Percentiles rank a stretch among this genome's conserved stretches.
Evolutionary conservation across 352 stramenopile genomes (phyloP).

Genomic region (Stramenopiles sp.): DNA sequence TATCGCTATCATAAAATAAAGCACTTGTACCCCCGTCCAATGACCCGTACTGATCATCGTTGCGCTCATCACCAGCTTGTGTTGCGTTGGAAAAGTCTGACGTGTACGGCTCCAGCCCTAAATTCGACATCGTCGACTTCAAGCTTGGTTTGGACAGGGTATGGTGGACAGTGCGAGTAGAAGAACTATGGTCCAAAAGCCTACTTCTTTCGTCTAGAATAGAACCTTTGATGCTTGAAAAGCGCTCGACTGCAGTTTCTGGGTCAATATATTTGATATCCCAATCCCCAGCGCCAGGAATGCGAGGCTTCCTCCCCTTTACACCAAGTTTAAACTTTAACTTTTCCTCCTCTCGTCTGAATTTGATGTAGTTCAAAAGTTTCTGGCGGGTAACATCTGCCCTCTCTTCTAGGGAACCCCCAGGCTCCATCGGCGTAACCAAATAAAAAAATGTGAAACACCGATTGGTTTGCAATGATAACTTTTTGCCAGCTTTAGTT

Average conservation of each 20-base stretch:
- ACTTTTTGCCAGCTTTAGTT: too few species aligned
- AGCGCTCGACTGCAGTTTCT: background rate
- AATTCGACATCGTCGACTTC: background rate
- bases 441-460: too few species aligned
- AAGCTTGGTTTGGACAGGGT: background rate
- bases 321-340: background rate
- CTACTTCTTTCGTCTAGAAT: background rate
- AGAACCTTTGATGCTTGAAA: background rate
- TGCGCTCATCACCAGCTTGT: too few species aligned
- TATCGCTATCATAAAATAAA: background rate
- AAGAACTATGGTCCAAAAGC: background rate
- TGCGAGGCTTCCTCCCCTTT: background rate
- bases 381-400: background rate
- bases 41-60: background rate
- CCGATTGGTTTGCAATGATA: too few species aligned
- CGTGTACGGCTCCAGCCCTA: background rate
- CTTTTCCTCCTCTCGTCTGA: background rate
- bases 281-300: background rate
- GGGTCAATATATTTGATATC: background rate
- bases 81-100: too few species aligned
- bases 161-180: too few species aligned
- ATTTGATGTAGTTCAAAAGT: background rate
- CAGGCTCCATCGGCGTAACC: conserved; percentile 5
- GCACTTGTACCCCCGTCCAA: background rate
- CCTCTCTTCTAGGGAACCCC: background rate